Base-by-base conservation (phyloP, 1,284 basidiomycete species). In the Agroathelia rolfsii region DNA sequence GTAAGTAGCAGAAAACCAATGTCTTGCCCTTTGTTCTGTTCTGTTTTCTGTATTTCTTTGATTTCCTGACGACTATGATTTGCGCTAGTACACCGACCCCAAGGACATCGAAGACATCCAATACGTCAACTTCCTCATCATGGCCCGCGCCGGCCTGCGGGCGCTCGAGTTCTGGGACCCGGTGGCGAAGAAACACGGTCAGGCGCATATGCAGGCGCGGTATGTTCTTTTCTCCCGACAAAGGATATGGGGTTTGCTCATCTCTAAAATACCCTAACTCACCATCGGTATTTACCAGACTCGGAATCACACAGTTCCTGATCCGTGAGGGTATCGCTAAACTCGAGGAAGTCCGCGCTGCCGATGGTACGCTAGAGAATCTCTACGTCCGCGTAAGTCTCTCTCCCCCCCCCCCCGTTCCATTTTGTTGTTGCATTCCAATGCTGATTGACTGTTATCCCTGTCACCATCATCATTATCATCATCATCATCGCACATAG, bases 121-220 rank as follows among this genome's bases (percentile, higher is more conserved):
- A 43, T 84, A 82, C 48, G 67, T 81, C 47, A 81, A 79, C 0
- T 92, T 84, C 67, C 62, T 89, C 17, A 52, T 82, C 30, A 89
- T 90, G 86, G 81, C 77, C 10, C 72, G 84, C n/a, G 76, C 74
- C 21, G 87, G 86, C 38, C 55, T 90, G 13, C 68, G 77, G 25
- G 85, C 74, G 2, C 65, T 92, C 25, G 84, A 89, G 53, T 87
- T 67, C 52, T 92, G 83, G 42, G 83, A 92, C 49, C 85, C 86
- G 16, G 61, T 58, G 17, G 81, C 75, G 6, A 62, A 75, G 53
- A 87, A 86, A 55, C 86, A 89, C 47, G 83, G 86, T 12, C 87
- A 90, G 50, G 87, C 87, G n/a, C 87, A 90, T 50, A 90, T 90
- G 86, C 85, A 84, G 55, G 84, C 80, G 32, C 72, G 81, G 79